Evolutionary conservation across 1,139 yeast genomes (phyloP).

Genomic region (Magnusiomyces fungicola): DNA sequence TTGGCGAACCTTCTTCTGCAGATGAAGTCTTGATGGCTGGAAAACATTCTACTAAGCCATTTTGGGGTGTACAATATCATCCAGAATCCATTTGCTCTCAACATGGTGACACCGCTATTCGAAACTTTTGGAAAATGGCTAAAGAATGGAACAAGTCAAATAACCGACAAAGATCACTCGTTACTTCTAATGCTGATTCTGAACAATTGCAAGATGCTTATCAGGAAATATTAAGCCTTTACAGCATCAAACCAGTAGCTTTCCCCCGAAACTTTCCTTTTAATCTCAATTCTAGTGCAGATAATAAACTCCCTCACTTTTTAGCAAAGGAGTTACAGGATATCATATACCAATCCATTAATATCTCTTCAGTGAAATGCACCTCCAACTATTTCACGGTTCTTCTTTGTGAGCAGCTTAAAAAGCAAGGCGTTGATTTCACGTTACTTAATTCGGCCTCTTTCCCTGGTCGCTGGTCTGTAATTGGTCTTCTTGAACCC

Average conservation of each 20-base stretch:
- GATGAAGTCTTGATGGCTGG: conserved; percentile 67
- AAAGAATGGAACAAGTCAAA: conserved; percentile 17
- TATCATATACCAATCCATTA: not conserved
- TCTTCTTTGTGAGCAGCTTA: conserved; percentile 45
- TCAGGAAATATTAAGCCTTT: conserved; percentile 15
- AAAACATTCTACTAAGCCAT: conserved; percentile 52
- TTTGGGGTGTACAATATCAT: conserved; percentile 93
- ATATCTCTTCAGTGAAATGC: not conserved
- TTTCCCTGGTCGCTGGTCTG: conserved; percentile 79
- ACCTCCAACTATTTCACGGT: conserved; percentile 22
- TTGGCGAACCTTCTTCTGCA: conserved; percentile 19
- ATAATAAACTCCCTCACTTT: no score
- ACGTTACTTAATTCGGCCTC: conserved; percentile 67
- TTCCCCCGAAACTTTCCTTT: conserved; percentile 4
- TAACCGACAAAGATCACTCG: conserved; percentile 8
- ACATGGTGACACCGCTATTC: conserved; percentile 50
- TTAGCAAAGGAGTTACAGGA: not conserved
- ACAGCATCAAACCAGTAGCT: conserved; percentile 24
- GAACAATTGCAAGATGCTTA: conserved; percentile 8
- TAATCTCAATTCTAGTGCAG: no score
- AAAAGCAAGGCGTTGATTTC: conserved; percentile 37
- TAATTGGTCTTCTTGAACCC: conserved; percentile 62
- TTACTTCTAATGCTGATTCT: not conserved
- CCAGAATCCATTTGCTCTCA: conserved; percentile 90
- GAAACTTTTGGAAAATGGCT: conserved; percentile 58